Evolutionary conservation across 805 yeast genomes (phyloP), one percentile per base, ranked within the genome.

Genomic region (Wickerhamiella kurtzmanii): DNA sequence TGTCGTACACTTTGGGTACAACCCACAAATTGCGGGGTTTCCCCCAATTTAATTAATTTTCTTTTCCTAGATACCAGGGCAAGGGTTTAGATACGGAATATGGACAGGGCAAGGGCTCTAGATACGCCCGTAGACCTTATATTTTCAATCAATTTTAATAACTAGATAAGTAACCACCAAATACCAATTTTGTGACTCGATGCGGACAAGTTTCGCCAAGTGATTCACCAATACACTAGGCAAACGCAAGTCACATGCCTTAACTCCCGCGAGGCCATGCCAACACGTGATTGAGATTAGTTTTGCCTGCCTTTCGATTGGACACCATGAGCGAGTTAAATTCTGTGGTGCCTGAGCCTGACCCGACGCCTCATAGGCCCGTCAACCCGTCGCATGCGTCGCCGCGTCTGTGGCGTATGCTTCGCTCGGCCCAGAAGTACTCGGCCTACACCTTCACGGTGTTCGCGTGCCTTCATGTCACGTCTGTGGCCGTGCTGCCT

Each of bases 401-500:
- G 6, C n/a, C 19, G 16, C 6, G 11, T 11, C 6, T 38, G 13
- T 38, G 41, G 41, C 41, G 39, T 15, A 37, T 16, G n/a, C 49
- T 56, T 9, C 44, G 48, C 19, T 3, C 4, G 13, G 37, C 63
- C 0, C 92, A 82, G 61, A 75, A 75, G 57, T 78, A 75, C 60
- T 73, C 83, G 13, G 77, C 83, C 0, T 69, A 75, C 44, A 66
- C 77, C 8, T 76, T 82, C 58, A 57, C 72, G 0, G 62, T 71
- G 1, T 82, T 82, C 57, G 60, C 77, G 1, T 70, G 75, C 0
- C 61, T 82, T 8, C 92, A 82, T 59, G 55, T 75, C 0, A 50
- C 75, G 1, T 67, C 80, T 0, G 80, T 77, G 3, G 64, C 75
- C 0, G 52, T 74, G 1, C 68, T 73, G 0, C 89, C 92, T 0